phyloP scores from a whole-genome alignment of 2,329 filamentous ascomycete species.

The Massarina eburnea region DNA sequence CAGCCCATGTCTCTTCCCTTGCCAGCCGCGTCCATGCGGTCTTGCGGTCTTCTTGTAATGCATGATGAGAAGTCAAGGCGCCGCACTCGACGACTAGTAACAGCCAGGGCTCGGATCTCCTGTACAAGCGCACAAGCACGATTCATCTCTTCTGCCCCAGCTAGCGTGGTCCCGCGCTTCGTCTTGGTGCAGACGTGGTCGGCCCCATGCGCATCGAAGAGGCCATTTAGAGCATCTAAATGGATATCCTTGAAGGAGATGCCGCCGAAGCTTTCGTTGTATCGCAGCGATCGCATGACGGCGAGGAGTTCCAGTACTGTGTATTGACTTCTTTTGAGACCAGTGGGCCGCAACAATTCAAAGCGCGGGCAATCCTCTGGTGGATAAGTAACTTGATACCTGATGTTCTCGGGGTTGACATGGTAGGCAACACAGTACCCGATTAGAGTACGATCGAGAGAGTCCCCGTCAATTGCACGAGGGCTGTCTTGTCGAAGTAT shows the following conservation, averaged over 20 bases:
- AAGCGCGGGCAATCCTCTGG: slow-evolving; percentile 68
- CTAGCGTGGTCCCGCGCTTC: slow-evolving; percentile 57
- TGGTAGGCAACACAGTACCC: slow-evolving; percentile 72
- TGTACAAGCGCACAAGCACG: slow-evolving; percentile 64
- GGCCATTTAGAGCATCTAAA: slow-evolving; percentile 64
- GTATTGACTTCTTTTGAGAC: slow-evolving; percentile 56
- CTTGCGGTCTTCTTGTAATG: slow-evolving; percentile 56
- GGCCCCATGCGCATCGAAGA: slow-evolving; percentile 60
- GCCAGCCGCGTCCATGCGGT: slow-evolving; percentile 42
- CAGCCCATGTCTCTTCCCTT: slow-evolving; percentile 64
- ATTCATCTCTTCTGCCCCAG: slow-evolving; percentile 56
- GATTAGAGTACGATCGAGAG: slow-evolving; percentile 66
- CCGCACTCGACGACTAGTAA: slow-evolving; percentile 65
- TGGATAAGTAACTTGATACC: slow-evolving; percentile 42
- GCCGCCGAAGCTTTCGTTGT: slow-evolving; percentile 68
- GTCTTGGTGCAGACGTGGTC: slow-evolving; percentile 65
- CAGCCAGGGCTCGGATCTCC: slow-evolving; percentile 66
- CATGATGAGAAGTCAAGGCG: slow-evolving; percentile 67
- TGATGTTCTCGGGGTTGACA: slow-evolving; percentile 66
- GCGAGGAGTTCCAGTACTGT: slow-evolving; percentile 65
- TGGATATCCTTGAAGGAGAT: slow-evolving; percentile 68
- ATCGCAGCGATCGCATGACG: slow-evolving; percentile 68
- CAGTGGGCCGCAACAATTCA: slow-evolving; percentile 60
- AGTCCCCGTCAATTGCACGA: slow-evolving; percentile 61
- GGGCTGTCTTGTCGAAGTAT: slow-evolving; percentile 39